phyloP scores from a whole-genome alignment of 2,329 filamentous ascomycete species.

The Arthrinium phaeospermum region DNA sequence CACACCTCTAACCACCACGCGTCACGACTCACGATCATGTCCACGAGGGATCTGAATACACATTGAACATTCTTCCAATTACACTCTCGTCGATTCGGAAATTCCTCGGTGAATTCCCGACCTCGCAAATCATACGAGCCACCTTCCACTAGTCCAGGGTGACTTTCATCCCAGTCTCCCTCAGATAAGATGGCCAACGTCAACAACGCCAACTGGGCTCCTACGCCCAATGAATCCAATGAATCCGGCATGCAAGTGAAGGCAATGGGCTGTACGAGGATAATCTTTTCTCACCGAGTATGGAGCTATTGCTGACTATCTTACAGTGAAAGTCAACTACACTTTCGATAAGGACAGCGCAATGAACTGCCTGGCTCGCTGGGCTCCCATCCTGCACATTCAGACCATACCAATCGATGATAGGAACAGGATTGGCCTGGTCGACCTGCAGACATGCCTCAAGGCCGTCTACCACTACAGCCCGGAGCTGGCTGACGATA shows the following conservation, averaged over 20 bases:
- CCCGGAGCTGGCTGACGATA: conserved; percentile 80
- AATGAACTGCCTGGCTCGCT: conserved; percentile 86
- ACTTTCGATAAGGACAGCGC: conserved; percentile 91
- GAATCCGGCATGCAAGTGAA: conserved; percentile 62
- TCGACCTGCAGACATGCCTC: conserved; percentile 86
- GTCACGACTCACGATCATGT: conserved; percentile 20
- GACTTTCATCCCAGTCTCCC: neutral
- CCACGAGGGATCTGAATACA: neutral
- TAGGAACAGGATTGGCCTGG: conserved; percentile 80
- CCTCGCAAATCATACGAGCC: neutral
- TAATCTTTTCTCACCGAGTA: conserved; percentile 14
- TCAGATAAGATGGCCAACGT: conserved; percentile 26
- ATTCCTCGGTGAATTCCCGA: neutral
- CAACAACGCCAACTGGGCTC: conserved; percentile 32
- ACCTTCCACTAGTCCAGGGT: neutral
- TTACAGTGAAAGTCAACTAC: conserved; percentile 90
- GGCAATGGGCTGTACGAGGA: conserved; percentile 69
- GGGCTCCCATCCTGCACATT: conserved; percentile 79
- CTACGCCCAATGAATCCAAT: conserved; percentile 38
- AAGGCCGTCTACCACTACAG: conserved; percentile 80
- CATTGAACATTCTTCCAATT: neutral
- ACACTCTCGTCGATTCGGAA: neutral
- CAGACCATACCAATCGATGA: conserved; percentile 85
- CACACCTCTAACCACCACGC: neutral
- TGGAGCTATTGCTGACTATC: conserved; percentile 17